Evolutionary conservation across 2,329 filamentous ascomycete genomes (phyloP).

Genomic region (Orbilia oligospora): DNA sequence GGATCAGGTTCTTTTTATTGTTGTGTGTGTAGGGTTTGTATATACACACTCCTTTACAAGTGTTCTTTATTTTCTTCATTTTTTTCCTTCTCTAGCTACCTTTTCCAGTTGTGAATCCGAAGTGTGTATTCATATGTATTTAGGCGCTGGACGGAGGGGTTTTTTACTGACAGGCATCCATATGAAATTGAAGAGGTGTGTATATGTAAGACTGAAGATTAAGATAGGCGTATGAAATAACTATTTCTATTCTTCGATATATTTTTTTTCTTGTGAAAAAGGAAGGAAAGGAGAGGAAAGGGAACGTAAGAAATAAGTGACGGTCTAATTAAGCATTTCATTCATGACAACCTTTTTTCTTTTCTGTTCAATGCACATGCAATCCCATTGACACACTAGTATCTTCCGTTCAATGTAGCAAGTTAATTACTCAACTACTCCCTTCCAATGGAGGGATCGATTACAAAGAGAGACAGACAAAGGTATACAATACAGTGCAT

Average conservation of each 20-base stretch:
- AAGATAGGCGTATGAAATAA: not conserved
- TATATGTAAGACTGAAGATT: not conserved
- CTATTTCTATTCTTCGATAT: not conserved
- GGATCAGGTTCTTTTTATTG: constrained; percentile 6
- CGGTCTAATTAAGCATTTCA: too few species aligned
- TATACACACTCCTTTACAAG: constrained; percentile 2
- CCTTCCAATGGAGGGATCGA: not conserved
- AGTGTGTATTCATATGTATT: constrained; percentile 7
- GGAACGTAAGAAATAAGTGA: too few species aligned
- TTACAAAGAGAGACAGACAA: not conserved
- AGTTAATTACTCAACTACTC: too few species aligned
- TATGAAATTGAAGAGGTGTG: not conserved
- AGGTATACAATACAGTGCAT: too few species aligned
- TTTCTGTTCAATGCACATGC: too few species aligned
- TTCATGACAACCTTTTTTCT: too few species aligned
- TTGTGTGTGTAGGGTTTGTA: constrained; percentile 6
- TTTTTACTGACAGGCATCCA: not conserved
- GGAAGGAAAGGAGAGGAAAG: too few species aligned
- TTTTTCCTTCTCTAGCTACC: not conserved
- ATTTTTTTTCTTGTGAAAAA: not conserved
- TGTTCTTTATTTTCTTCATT: not conserved
- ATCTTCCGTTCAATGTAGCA: too few species aligned
- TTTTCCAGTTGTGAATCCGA: not conserved
- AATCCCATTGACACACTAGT: too few species aligned
- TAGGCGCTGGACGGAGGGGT: not conserved